Evolutionary conservation across 139 green algal genomes (phyloP), one percentile per base, ranked within the genome.

Genomic region (Tetraselmis striata): DNA sequence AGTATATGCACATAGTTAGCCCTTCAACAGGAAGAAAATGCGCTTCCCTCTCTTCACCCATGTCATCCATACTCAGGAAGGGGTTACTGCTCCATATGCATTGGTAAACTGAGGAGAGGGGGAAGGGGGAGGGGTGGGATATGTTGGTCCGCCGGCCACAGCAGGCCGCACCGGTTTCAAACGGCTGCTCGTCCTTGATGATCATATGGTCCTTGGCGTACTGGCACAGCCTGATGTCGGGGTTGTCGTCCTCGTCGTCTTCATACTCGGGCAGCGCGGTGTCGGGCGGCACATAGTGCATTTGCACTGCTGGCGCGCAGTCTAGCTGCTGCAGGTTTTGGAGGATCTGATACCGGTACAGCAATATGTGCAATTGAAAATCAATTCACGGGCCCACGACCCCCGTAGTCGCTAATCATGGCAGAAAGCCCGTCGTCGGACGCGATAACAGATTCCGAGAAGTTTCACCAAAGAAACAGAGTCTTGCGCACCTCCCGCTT

Each of bases 301-400:
- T 91, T 83, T 90, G 86, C 82, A 92, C 91, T 1, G 88, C 88
- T 22, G 93, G 94, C 25, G 94, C 92, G 59, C 90, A 84, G 2
- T 86, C 85, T 23, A 98, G 81, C 75, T 89, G 79, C 0, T 83
- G 84, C 75, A 96, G 84, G 82, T 94, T 90, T 80, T 97, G 89
- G 26, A 97, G 76, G 23, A 95, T 18, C 45, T 67, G 45, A 5
- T 5, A 5, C 5, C 45, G 45, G 11, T 18, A 5, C 5, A 67
- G 11, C 45, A 67, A 5, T 25, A 5, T 5, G 5, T 18, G 18
- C 11, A 67, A 18, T 67, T 18, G 45, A 5, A 67, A 5, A 67
- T 5, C 5, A 18, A 5, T 67, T 18, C 18, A 18, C 45, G 18
- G 5, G 45, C 45, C 11, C 45, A 67, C 45, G 45, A 67, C 45